phyloP scores from a whole-genome alignment of 108 stramenopile species.

The Seminavis robusta region DNA sequence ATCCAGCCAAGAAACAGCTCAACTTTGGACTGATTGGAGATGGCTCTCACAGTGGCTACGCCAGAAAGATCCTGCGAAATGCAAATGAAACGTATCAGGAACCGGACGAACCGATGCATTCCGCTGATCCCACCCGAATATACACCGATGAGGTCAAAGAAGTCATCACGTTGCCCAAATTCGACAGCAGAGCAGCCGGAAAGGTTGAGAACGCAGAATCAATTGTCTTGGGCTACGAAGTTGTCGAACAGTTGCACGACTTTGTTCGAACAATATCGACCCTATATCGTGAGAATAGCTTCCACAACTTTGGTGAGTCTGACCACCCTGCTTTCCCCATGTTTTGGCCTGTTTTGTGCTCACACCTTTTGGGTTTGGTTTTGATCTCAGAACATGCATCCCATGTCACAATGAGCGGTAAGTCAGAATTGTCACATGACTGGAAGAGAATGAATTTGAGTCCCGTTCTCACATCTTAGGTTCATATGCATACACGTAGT shows the following conservation, averaged over 20 bases:
- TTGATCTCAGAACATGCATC: neutral
- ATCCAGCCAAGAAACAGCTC: neutral
- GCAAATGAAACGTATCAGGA: too few species aligned
- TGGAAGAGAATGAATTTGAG: too few species aligned
- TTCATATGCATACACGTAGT: too few species aligned
- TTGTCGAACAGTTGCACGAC: constrained; percentile 27
- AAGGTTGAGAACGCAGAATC: neutral
- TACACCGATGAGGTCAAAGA: constrained; percentile 8
- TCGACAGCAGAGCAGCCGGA: neutral
- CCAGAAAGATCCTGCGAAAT: too few species aligned
- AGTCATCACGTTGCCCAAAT: constrained; percentile 2
- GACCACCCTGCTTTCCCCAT: constrained; percentile 34
- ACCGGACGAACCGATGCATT: too few species aligned
- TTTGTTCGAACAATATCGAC: constrained; percentile 27
- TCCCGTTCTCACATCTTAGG: too few species aligned
- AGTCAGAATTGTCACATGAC: too few species aligned
- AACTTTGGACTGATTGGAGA: neutral
- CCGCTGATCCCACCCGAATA: too few species aligned
- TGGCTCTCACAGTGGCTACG: too few species aligned
- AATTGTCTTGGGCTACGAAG: neutral
- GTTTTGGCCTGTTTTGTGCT: neutral
- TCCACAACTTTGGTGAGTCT: constrained; percentile 54
- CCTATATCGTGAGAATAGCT: constrained; percentile 30
- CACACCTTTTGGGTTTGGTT: neutral
- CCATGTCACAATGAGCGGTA: constrained; percentile 2